phyloP scores from a whole-genome alignment of 768 basidiomycete species.

The Exidia glandulosa region DNA sequence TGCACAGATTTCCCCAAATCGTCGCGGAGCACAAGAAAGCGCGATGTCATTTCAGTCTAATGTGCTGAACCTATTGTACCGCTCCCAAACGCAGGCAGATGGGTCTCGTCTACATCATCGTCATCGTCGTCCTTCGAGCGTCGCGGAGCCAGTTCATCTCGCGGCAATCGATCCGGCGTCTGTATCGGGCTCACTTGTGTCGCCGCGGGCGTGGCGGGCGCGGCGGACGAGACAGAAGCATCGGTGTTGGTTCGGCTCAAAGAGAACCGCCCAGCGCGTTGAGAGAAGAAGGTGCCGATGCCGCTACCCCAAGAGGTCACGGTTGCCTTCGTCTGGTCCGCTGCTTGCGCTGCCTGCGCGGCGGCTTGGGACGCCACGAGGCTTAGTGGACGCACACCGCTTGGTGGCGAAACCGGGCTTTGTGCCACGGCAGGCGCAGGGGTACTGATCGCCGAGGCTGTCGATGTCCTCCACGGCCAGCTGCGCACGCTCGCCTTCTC shows the following conservation, averaged over 20 bases:
- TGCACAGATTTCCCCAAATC: too few species aligned
- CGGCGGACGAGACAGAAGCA: background rate
- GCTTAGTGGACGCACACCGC: slow-evolving; percentile 18
- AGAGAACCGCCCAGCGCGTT: slow-evolving; percentile 28
- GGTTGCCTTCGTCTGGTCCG: slow-evolving; percentile 23
- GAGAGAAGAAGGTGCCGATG: slow-evolving; percentile 38
- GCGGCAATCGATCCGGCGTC: background rate
- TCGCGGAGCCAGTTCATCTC: background rate
- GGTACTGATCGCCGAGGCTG: slow-evolving; percentile 6
- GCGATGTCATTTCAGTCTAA: background rate
- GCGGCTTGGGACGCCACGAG: slow-evolving; percentile 14
- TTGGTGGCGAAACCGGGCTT: slow-evolving; percentile 1
- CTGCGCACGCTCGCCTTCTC: slow-evolving; percentile 4
- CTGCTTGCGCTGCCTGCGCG: slow-evolving; percentile 12
- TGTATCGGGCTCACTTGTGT: background rate
- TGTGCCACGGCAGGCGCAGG: background rate
- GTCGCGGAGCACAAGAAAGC: background rate
- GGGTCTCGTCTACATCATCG: background rate
- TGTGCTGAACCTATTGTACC: background rate
- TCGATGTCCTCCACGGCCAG: background rate
- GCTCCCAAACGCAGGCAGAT: background rate
- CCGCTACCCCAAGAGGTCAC: slow-evolving; percentile 32
- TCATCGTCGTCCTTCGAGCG: background rate
- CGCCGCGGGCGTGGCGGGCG: background rate
- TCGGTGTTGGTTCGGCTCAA: slow-evolving; percentile 9